These are phyloP conservation scores for Lipomyces kockii DNA, from an alignment of 805 yeast genomes.

Conservation along the genomic window DNA sequence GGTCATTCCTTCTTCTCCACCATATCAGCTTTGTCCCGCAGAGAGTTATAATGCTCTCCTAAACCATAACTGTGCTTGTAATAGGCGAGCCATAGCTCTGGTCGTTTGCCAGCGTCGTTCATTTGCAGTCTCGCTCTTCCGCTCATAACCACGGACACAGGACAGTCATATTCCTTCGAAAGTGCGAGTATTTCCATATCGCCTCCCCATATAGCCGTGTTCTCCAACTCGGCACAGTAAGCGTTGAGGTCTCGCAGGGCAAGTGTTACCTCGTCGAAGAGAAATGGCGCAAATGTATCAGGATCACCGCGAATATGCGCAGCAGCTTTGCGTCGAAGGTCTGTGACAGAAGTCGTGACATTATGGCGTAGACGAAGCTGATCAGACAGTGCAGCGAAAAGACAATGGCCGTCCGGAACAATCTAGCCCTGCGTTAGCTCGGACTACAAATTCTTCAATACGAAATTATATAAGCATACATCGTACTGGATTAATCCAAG, in stretches of 20 bases:
- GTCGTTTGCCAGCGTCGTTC: constrained; percentile 58
- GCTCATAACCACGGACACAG: constrained; percentile 76
- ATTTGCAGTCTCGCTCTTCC: constrained; percentile 70
- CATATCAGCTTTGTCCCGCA: constrained; percentile 19
- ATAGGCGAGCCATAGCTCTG: constrained; percentile 68
- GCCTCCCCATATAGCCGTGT: constrained; percentile 95
- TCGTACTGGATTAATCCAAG: constrained; percentile 28
- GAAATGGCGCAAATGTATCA: constrained; percentile 76
- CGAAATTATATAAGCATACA: constrained; percentile 11
- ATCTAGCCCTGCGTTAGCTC: constrained; percentile 17
- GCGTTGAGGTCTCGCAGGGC: constrained; percentile 64
- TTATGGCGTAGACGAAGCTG: constrained; percentile 65
- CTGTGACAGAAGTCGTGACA: constrained; percentile 49
- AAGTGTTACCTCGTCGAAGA: constrained; percentile 79
- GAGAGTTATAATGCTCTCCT: constrained; percentile 94
- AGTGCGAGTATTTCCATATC: constrained; percentile 89
- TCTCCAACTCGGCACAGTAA: constrained; percentile 69
- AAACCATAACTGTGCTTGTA: constrained; percentile 84
- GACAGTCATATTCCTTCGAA: constrained; percentile 69
- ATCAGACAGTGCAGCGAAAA: constrained; percentile 83
- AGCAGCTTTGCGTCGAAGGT: constrained; percentile 69
- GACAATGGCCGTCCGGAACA: constrained; percentile 90
- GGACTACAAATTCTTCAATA: background rate
- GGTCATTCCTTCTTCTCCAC: background rate
- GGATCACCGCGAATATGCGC: constrained; percentile 64